Evolutionary conservation across 2,329 filamentous ascomycete species (phyloP).

Genomic region (Chaetomium strumarium): DNA sequence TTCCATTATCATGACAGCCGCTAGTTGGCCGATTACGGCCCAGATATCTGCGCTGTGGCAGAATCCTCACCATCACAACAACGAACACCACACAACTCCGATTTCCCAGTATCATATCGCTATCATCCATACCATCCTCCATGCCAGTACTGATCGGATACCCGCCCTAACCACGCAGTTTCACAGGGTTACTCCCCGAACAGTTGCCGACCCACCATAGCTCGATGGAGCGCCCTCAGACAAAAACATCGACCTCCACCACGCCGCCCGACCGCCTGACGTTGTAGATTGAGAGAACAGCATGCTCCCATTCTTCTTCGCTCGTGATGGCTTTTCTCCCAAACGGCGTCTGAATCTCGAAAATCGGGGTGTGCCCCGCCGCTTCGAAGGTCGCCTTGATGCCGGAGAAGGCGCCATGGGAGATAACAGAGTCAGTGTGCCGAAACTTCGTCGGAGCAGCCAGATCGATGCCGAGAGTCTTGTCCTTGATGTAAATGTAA

Average conservation of each 20-base stretch:
- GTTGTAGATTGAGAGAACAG: conserved; percentile 21
- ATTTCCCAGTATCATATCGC: too few relatives aligned
- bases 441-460: conserved; percentile 9
- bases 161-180: too few relatives aligned
- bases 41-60: too few relatives aligned
- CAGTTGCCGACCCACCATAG: too few relatives aligned
- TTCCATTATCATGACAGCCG: too few relatives aligned
- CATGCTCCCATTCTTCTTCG: conserved; percentile 19
- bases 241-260: conserved; percentile 19
- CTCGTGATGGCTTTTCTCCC: conserved; percentile 8
- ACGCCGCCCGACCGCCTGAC: conserved; percentile 10
- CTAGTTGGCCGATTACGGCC: too few relatives aligned
- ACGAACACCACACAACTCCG: too few relatives aligned
- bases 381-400: conserved; percentile 17
- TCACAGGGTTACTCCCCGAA: too few relatives aligned
- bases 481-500: conserved; percentile 19
- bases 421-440: conserved; percentile 14
- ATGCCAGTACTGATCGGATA: too few relatives aligned
- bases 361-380: conserved; percentile 10
- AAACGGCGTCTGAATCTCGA: conserved; percentile 17
- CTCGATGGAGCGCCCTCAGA: conserved; percentile 7
- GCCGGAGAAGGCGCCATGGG: conserved; percentile 15
- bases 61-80: too few relatives aligned
- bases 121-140: too few relatives aligned
- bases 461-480: conserved; percentile 11